A percentile compares a stretch with the other conserved stretches of the same genome.
Conservation (phyloP, 495 filamentous ascomycete genomes). For the Penicillium desertorum region DNA sequence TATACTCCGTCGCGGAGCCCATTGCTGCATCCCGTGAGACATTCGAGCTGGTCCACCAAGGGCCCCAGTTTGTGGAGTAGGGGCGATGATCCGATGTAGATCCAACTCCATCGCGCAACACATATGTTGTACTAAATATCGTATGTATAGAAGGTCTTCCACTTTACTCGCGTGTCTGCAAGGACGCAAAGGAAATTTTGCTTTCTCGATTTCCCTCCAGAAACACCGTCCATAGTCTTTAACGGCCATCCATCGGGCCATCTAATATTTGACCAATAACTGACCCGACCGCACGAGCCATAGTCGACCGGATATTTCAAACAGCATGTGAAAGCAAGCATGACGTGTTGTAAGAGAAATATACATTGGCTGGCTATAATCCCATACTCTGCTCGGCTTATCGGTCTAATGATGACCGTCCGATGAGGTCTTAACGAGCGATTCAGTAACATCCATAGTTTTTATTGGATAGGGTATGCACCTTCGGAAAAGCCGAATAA, state of each 20-base stretch:
- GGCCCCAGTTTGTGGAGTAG: slow-evolving; percentile 7
- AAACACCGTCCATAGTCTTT: background rate
- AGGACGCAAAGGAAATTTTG: background rate
- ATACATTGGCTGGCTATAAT: background rate
- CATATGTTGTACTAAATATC: background rate
- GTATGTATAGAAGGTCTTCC: background rate
- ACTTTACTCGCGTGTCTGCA: background rate
- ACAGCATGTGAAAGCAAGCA: background rate
- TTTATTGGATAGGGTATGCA: background rate
- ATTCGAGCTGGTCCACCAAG: slow-evolving; percentile 7
- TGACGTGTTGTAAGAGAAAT: background rate
- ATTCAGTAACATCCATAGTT: background rate
- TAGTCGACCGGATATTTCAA: background rate
- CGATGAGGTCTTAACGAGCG: background rate
- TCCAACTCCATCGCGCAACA: slow-evolving; percentile 7
- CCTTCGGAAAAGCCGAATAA: slow-evolving; percentile 24
- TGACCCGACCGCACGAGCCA: background rate
- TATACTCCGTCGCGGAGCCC: background rate
- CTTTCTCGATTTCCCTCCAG: background rate
- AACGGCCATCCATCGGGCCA: background rate
- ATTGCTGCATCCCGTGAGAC: background rate
- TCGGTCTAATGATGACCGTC: slow-evolving; percentile 1
- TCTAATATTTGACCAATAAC: background rate
- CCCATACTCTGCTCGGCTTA: background rate
- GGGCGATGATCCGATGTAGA: slow-evolving; percentile 12